Evolutionary conservation across 306 rosid genomes (phyloP).

Genomic region (Nissolia schottii): DNA sequence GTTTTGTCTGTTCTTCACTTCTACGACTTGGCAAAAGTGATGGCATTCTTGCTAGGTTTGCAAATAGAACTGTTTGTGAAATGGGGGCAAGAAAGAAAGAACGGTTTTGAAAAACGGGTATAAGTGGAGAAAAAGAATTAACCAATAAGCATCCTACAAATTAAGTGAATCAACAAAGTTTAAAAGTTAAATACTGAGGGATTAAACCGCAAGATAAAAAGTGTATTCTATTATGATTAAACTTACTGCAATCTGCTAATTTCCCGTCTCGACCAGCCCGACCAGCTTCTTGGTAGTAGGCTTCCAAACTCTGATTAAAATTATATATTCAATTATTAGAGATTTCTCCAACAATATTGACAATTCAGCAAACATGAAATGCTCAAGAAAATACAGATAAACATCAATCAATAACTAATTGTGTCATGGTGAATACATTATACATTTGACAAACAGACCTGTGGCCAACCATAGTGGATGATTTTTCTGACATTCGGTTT

Average conservation of each 20-base stretch:
- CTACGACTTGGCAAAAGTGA: slow-evolving; percentile 84
- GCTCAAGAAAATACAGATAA: slow-evolving; percentile 11
- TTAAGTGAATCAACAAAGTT: slow-evolving; percentile 8
- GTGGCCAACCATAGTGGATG: slow-evolving; percentile 99
- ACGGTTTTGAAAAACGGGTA: neutral
- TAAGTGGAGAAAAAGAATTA: neutral
- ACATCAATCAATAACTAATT: slow-evolving; percentile 1
- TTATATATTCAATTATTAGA: slow-evolving; percentile 10
- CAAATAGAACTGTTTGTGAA: slow-evolving; percentile 61
- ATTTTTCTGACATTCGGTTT: slow-evolving; percentile 84
- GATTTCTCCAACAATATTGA: neutral
- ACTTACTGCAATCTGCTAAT: slow-evolving; percentile 82
- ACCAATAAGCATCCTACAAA: neutral
- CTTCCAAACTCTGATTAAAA: slow-evolving; percentile 83
- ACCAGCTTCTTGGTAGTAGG: slow-evolving; percentile 97
- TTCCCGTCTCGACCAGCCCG: slow-evolving; percentile 98
- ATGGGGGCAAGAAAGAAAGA: neutral
- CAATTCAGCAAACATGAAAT: neutral
- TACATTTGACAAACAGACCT: slow-evolving; percentile 43
- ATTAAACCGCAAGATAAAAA: neutral
- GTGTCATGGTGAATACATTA: neutral
- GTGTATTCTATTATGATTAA: neutral
- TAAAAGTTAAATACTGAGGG: too few species aligned
- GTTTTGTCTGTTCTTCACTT: slow-evolving; percentile 70
- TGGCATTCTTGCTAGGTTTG: slow-evolving; percentile 69